phyloP scores from a whole-genome alignment of 805 yeast genomes.

The Zygosaccharomyces bailii region DNA sequence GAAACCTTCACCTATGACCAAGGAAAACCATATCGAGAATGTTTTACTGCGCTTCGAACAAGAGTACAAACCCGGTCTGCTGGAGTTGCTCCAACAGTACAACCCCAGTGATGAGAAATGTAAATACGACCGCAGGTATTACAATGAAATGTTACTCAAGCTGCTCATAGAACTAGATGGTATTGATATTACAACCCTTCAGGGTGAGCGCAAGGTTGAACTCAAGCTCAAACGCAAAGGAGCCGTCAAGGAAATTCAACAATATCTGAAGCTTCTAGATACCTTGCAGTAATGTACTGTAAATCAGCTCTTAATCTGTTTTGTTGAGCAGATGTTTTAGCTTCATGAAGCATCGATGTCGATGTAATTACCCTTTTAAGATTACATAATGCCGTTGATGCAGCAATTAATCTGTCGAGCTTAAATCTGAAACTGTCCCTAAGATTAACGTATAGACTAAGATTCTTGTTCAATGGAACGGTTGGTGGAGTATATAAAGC shows the following conservation, averaged over 20 bases:
- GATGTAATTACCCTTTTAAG: constrained; percentile 6
- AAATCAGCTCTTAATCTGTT: background rate
- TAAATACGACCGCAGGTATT: constrained; percentile 51
- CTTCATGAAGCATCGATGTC: background rate
- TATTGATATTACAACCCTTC: constrained; percentile 42
- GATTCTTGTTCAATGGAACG: background rate
- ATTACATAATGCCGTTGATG: constrained; percentile 4
- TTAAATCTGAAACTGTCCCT: background rate
- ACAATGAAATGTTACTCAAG: constrained; percentile 65
- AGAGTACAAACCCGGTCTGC: constrained; percentile 28
- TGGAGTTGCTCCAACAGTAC: constrained; percentile 20
- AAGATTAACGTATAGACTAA: background rate
- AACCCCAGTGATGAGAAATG: constrained; percentile 27
- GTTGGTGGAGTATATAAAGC: constrained; percentile 1
- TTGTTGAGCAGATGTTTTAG: background rate
- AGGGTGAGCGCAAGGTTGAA: constrained; percentile 43
- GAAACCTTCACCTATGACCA: constrained; percentile 23
- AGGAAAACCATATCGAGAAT: constrained; percentile 28
- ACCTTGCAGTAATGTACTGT: constrained; percentile 13
- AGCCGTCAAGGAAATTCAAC: constrained; percentile 58
- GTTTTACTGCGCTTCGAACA: constrained; percentile 26
- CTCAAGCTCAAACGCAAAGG: constrained; percentile 58
- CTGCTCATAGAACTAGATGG: constrained; percentile 64
- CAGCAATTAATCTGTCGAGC: background rate
- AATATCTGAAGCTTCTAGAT: constrained; percentile 55